Conservation (phyloP, 352 stramenopile species). For the Globisporangium canariense region DNA sequence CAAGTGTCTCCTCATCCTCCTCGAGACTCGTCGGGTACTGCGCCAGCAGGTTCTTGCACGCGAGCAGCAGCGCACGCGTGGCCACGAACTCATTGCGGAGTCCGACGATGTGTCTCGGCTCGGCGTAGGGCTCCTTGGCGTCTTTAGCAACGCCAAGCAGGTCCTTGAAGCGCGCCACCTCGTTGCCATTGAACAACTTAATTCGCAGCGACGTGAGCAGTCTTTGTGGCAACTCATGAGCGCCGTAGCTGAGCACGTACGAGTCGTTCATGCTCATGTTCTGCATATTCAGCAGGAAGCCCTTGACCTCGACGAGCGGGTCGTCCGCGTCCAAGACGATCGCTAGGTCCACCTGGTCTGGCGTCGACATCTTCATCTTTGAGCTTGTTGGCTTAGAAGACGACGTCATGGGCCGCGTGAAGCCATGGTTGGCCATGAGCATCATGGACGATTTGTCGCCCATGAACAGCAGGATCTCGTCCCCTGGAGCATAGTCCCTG, state of each 20-base stretch:
- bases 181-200: conserved; percentile 35
- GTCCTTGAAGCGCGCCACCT: conserved; percentile 31
- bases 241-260: conserved; percentile 31
- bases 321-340: conserved; percentile 40
- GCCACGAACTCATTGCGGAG: conserved; percentile 51
- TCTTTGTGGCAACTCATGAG: conserved; percentile 12
- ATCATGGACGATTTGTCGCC: conserved; percentile 35
- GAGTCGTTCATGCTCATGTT: conserved; percentile 43
- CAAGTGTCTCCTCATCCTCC: conserved; percentile 23
- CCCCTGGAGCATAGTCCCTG: conserved; percentile 21
- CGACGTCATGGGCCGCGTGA: conserved; percentile 23
- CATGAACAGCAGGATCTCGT: conserved; percentile 31
- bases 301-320: conserved; percentile 31
- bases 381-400: background rate
- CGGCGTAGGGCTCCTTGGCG: conserved; percentile 1
- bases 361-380: background rate
- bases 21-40: conserved; percentile 38
- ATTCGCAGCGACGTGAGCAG: conserved; percentile 39
- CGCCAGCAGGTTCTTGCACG: conserved; percentile 34
- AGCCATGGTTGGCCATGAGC: conserved; percentile 48
- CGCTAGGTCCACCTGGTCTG: conserved; percentile 46
- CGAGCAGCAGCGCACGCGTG: conserved; percentile 37
- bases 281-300: conserved; percentile 31
- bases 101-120: conserved; percentile 26
- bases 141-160: conserved; percentile 18